Base-by-base conservation (phyloP, 768 basidiomycete genomes). In the Cystobasidium tubakii region DNA sequence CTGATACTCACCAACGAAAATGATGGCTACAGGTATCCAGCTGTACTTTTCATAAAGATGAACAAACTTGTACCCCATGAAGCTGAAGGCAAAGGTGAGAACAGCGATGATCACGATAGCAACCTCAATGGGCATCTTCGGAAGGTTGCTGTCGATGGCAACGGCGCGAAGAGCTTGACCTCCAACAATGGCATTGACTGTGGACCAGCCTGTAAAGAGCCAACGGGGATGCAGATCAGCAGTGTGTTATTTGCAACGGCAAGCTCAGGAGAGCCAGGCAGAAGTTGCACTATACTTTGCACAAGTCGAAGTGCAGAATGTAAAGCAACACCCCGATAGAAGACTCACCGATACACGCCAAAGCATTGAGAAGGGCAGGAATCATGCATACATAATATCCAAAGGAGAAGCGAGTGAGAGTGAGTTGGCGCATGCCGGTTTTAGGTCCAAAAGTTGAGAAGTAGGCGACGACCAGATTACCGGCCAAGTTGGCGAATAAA, bases 101-200 rank as follows among this genome's bases (percentile, higher is more conserved):
- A 84, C 36, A 1, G 84, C 84, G 73, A 85, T 83, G 75, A 85
- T 82, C 53, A 84, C 81, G 64, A 84, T 83, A 10, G 83, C 84
- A 6, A 80, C 84, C 2, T 83, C 81, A 39, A 79, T 77, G 7
- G 82, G 82, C 42, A 83, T 82, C 31, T 78, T 67, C 15, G 25
- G 42, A 3, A 53, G 73, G 75, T 80, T 66, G 7, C 63, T 70
- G 29, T 73, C 50, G 10, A 75, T 75, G 31, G 42, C 46, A 2
- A 80, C 79, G 23, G 79, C 77, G 1, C 57, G 72, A 1, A 78
- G 76, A 9, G 78, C 78, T 19, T 67, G 77, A 43, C 77, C 81
- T 72, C 77, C 78, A 77, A 78, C 79, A 76, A 36, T 60, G 6
- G 74, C 81, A 79, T 67, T 79, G 80, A 80, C 80, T 77, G 80